These are phyloP conservation scores for Aspergillus cavernicola DNA, from an alignment of 495 filamentous ascomycete species.

Conservation along the genomic window DNA sequence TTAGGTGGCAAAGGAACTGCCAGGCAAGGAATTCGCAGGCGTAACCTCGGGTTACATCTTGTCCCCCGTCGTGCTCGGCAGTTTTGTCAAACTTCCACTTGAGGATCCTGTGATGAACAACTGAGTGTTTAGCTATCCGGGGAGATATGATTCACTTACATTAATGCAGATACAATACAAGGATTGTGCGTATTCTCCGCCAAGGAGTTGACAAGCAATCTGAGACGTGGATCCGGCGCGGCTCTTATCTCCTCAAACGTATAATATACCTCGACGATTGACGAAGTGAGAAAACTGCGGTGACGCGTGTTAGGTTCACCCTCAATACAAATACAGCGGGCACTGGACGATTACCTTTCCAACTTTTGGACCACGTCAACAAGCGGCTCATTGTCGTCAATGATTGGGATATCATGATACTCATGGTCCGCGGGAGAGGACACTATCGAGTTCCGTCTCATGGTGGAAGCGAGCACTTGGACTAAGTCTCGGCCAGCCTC, in stretches of 20 bases:
- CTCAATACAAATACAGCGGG: background rate
- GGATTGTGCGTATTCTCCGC: constrained; percentile 64
- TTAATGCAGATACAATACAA: constrained; percentile 69
- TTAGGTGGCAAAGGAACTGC: constrained; percentile 76
- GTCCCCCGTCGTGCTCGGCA: constrained; percentile 61
- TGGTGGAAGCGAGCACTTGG: too few relatives aligned
- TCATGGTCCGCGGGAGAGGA: constrained; percentile 16
- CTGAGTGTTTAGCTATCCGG: background rate
- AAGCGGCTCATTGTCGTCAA: constrained; percentile 61
- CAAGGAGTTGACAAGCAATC: constrained; percentile 62
- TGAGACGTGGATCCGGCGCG: constrained; percentile 60
- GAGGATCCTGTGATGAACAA: constrained; percentile 54
- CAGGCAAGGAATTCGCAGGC: constrained; percentile 93
- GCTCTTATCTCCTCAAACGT: constrained; percentile 79
- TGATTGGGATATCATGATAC: constrained; percentile 52
- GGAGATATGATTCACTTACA: constrained; percentile 47
- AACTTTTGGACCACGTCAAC: constrained; percentile 65
- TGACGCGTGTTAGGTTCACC: background rate
- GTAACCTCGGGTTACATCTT: constrained; percentile 72
- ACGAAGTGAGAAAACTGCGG: constrained; percentile 60
- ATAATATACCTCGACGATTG: constrained; percentile 59
- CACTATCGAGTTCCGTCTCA: constrained; percentile 11
- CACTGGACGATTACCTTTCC: constrained; percentile 49
- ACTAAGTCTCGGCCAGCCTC: too few relatives aligned
- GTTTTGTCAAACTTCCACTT: constrained; percentile 68